These are phyloP conservation scores for Xerocomus minutiporus DNA, from an alignment of 1,284 basidiomycete species.

Conservation along the genomic window DNA sequence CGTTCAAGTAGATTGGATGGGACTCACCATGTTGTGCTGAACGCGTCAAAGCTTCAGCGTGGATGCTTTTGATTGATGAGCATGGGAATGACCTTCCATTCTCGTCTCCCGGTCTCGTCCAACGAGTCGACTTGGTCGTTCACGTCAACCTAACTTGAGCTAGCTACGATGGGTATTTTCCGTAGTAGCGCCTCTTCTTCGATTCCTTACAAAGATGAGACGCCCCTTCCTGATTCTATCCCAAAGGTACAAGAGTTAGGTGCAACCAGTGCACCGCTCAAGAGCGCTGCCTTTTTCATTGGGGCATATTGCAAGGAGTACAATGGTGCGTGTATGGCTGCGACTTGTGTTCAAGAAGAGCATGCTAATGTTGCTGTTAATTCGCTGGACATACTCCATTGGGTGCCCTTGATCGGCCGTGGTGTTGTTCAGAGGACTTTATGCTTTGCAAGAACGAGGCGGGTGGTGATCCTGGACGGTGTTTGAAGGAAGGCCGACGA, in stretches of 20 bases:
- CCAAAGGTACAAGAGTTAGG: slow-evolving; percentile 92
- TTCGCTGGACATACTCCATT: background rate
- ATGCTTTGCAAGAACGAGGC: slow-evolving; percentile 98
- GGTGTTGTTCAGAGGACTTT: slow-evolving; percentile 77
- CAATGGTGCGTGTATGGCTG: slow-evolving; percentile 67
- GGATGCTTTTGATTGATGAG: background rate
- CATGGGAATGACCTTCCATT: slow-evolving; percentile 27
- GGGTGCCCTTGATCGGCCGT: background rate
- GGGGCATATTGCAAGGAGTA: slow-evolving; percentile 94
- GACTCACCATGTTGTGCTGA: slow-evolving; percentile 23
- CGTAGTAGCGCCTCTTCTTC: slow-evolving; percentile 39
- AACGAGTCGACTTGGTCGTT: background rate
- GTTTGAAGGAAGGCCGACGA: slow-evolving; percentile 91
- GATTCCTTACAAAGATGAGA: slow-evolving; percentile 60
- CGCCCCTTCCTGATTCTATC: slow-evolving; percentile 67
- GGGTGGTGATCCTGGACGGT: slow-evolving; percentile 81
- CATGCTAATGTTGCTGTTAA: background rate
- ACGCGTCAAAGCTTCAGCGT: background rate
- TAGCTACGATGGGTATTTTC: slow-evolving; percentile 49
- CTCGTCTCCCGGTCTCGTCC: slow-evolving; percentile 17
- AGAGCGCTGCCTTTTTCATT: slow-evolving; percentile 97
- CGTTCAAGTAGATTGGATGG: background rate
- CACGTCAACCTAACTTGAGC: background rate
- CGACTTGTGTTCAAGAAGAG: background rate
- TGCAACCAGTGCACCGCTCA: slow-evolving; percentile 88